phyloP scores from a whole-genome alignment of 805 yeast genomes.

The Saccharomycopsis schoenii region DNA sequence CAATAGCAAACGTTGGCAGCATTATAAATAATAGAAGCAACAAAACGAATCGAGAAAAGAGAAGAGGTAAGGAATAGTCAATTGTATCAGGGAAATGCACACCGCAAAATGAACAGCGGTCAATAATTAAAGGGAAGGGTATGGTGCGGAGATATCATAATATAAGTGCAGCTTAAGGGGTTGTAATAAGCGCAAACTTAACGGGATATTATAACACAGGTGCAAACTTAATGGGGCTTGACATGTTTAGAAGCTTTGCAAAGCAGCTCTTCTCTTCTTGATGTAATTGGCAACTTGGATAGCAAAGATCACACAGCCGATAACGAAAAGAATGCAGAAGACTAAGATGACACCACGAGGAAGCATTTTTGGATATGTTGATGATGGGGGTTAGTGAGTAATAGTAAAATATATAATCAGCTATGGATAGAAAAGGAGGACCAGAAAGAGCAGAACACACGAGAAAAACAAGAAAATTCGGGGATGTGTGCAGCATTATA shows the following conservation, averaged over 20 bases:
- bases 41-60: neutral
- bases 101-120: neutral
- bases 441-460: neutral
- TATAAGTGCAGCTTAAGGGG: too few species aligned
- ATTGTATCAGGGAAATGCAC: neutral
- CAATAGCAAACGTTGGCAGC: neutral
- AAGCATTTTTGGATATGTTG: constrained; percentile 34
- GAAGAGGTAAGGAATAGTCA: neutral
- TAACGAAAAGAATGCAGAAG: constrained; percentile 32
- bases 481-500: constrained; percentile 9
- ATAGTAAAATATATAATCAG: neutral
- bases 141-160: neutral
- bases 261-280: constrained; percentile 31
- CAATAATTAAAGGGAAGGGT: neutral
- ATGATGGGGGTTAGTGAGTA: neutral
- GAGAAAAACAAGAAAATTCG: neutral
- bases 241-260: constrained; percentile 27
- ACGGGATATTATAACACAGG: too few species aligned
- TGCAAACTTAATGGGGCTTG: too few species aligned
- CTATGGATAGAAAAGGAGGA: neutral
- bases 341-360: constrained; percentile 72
- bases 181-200: too few species aligned
- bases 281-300: constrained; percentile 24
- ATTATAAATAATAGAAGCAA: neutral
- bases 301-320: constrained; percentile 26